Evolutionary conservation across 2,329 filamentous ascomycete genomes (phyloP).

Genomic region (Alternaria metachromatica): DNA sequence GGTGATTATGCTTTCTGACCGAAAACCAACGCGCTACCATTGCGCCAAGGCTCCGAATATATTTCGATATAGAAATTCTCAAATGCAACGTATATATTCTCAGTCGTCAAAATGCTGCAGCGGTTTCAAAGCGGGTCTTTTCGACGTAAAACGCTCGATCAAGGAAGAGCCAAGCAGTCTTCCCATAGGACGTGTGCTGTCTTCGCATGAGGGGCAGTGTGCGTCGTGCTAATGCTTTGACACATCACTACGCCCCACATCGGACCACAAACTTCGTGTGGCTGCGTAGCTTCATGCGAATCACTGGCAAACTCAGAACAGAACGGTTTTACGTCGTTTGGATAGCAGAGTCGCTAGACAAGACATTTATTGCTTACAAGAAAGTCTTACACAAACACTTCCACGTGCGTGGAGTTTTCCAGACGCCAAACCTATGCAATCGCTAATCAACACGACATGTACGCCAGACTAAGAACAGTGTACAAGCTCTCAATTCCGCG

Average conservation of each 20-base stretch:
- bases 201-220: background rate
- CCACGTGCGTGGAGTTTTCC: background rate
- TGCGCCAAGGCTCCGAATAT: slow-evolving; percentile 30
- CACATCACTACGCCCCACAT: background rate
- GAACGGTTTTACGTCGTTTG: no score
- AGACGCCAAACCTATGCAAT: slow-evolving; percentile 14
- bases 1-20: slow-evolving; percentile 22
- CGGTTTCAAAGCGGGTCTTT: background rate
- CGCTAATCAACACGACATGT: slow-evolving; percentile 11
- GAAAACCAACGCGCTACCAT: slow-evolving; percentile 41
- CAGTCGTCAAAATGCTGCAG: background rate
- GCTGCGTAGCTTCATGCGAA: background rate
- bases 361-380: background rate
- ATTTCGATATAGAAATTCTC: background rate
- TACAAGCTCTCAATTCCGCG: slow-evolving; percentile 8
- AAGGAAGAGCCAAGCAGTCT: accelerated
- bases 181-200: background rate
- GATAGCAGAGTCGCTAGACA: background rate
- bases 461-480: background rate
- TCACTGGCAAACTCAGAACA: background rate
- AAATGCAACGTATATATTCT: background rate
- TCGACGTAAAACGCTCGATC: background rate
- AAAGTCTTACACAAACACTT: background rate
- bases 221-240: background rate
- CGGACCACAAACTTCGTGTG: background rate